Evolutionary conservation across 1,284 basidiomycete species (phyloP).

Genomic region (Papiliotrema flavescens): DNA sequence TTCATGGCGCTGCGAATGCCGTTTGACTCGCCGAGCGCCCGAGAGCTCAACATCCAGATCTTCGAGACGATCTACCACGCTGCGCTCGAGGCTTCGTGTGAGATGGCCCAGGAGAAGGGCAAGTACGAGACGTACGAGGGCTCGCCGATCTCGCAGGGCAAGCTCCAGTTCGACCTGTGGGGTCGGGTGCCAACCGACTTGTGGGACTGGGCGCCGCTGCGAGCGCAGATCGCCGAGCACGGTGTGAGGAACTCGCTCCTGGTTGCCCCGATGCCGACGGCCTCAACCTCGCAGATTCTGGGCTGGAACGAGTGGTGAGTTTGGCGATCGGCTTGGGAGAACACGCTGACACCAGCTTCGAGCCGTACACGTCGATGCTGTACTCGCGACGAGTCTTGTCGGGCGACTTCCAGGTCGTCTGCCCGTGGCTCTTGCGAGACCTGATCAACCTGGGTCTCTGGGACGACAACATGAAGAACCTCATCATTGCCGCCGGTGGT

Average conservation of each 20-base stretch:
- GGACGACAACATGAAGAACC: slow-evolving; percentile 99
- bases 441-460: slow-evolving; percentile 93
- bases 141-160: slow-evolving; percentile 81
- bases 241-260: slow-evolving; percentile 95
- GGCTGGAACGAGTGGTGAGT: slow-evolving; percentile 96
- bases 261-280: slow-evolving; percentile 96
- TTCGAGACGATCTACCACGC: slow-evolving; percentile 99
- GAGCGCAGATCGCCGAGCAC: slow-evolving; percentile 79
- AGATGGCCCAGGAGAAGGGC: slow-evolving; percentile 78
- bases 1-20: slow-evolving; percentile 98
- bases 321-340: background rate
- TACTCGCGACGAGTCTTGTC: slow-evolving; percentile 99
- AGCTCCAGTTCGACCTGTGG: slow-evolving; percentile 96
- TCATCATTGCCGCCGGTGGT: slow-evolving; percentile 96
- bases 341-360: slow-evolving; percentile 25
- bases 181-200: slow-evolving; percentile 84
- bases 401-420: slow-evolving; percentile 99
- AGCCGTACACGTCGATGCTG: slow-evolving; percentile 72
- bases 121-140: slow-evolving; percentile 90
- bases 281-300: slow-evolving; percentile 96
- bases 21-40: slow-evolving; percentile 87
- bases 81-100: slow-evolving; percentile 85
- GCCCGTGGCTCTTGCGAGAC: slow-evolving; percentile 96
- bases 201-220: slow-evolving; percentile 92
- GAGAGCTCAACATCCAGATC: slow-evolving; percentile 88